Conservation (phyloP, 202 grass and related monocot genomes). For the Bolboschoenoplectus hybrid region DNA sequence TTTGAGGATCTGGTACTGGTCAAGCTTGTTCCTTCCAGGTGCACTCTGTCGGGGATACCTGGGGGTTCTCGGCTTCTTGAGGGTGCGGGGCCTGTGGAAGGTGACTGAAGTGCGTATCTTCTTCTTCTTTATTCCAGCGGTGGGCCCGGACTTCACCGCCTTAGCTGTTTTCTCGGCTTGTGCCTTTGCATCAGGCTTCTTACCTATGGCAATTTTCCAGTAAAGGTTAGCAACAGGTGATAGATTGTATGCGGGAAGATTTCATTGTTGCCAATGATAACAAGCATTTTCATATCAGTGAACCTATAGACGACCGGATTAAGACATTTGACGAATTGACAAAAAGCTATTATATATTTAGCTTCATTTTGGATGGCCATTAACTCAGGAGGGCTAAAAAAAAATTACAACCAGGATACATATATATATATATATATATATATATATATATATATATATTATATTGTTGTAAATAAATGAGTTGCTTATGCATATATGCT, state of each 20-base stretch:
- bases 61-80: slow-evolving; percentile 58
- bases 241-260: background rate
- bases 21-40: slow-evolving; percentile 66
- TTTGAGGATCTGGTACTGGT: slow-evolving; percentile 74
- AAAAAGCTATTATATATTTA: too few relatives aligned
- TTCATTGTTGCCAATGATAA: too few relatives aligned
- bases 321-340: too few relatives aligned
- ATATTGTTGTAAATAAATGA: too few relatives aligned
- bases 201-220: background rate
- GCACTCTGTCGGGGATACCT: slow-evolving; percentile 68
- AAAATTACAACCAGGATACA: too few relatives aligned
- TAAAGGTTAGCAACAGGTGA: background rate
- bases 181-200: slow-evolving; percentile 54
- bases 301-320: too few relatives aligned
- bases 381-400: too few relatives aligned
- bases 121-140: slow-evolving; percentile 47
- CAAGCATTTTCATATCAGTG: too few relatives aligned
- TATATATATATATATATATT: too few relatives aligned
- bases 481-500: too few relatives aligned
- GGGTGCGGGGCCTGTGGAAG: slow-evolving; percentile 69
- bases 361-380: too few relatives aligned
- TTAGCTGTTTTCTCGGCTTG: slow-evolving; percentile 70
- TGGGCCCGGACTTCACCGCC: slow-evolving; percentile 61
- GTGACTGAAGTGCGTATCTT: slow-evolving; percentile 69
- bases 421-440: too few relatives aligned